Evolutionary conservation across 306 rosid genomes (phyloP).

Genomic region (Sindora glabra): DNA sequence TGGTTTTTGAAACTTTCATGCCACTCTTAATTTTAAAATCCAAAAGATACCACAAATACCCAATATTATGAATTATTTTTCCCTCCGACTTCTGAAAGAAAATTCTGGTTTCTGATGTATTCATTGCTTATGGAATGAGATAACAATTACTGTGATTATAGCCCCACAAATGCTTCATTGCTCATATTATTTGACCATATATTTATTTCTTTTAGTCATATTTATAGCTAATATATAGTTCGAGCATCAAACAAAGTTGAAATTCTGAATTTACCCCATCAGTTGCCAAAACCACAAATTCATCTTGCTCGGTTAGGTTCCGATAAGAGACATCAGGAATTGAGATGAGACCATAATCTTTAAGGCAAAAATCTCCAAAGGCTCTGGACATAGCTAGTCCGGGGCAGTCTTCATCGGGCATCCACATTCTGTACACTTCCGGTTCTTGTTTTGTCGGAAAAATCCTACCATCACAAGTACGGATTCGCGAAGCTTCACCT

Average conservation of each 20-base stretch:
- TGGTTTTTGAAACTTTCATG: too few species aligned
- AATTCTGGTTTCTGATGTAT: too few species aligned
- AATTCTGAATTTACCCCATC: constrained; percentile 60
- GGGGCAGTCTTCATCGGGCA: constrained; percentile 89
- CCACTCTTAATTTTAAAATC: too few species aligned
- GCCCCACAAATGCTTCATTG: not conserved
- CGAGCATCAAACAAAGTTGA: not conserved
- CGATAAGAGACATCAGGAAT: constrained; percentile 60
- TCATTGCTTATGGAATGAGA: too few species aligned
- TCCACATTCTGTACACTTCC: constrained; percentile 76
- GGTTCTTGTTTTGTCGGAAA: constrained; percentile 71
- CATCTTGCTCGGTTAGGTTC: constrained; percentile 49
- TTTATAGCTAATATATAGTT: not conserved
- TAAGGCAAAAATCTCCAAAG: constrained; percentile 88
- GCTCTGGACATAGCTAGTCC: constrained; percentile 97
- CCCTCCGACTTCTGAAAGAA: too few species aligned
- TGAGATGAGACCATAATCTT: constrained; percentile 84
- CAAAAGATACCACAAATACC: too few species aligned
- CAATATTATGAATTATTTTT: too few species aligned
- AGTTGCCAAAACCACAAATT: constrained; percentile 77
- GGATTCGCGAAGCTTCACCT: constrained; percentile 87
- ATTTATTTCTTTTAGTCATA: not conserved
- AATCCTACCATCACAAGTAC: constrained; percentile 59
- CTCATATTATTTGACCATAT: not conserved
- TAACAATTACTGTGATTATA: not conserved